Percentiles rank a stretch among this genome's conserved stretches.
phyloP scores from a whole-genome alignment of 2,329 filamentous ascomycete species.

The Colletotrichum sp. region DNA sequence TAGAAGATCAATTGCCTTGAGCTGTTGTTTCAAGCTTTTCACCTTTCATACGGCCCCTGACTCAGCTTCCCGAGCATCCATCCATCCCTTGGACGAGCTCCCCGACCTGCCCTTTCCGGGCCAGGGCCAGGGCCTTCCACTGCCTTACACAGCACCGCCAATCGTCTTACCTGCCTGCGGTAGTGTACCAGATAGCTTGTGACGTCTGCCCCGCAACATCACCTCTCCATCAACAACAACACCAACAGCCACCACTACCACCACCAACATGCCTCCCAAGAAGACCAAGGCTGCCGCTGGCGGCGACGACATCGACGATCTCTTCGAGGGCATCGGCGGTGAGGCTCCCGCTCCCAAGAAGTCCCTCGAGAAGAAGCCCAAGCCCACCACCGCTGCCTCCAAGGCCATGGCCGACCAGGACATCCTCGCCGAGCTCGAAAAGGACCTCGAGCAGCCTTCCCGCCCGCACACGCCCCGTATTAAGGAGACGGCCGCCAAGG shows the following conservation, averaged over 20 bases:
- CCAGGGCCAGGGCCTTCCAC: neutral
- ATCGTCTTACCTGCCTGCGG: neutral
- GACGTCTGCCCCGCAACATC: constrained; percentile 13
- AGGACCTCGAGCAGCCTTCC: constrained; percentile 63
- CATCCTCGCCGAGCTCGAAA: constrained; percentile 86
- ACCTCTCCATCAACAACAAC: neutral
- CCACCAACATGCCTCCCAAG: constrained; percentile 60
- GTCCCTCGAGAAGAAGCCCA: constrained; percentile 43
- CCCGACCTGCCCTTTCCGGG: neutral
- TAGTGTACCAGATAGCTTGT: neutral
- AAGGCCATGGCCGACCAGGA: constrained; percentile 67
- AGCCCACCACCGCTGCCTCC: constrained; percentile 53
- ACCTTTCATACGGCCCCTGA: neutral
- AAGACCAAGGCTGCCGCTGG: constrained; percentile 60
- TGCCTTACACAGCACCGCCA: neutral
- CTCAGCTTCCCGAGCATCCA: constrained; percentile 13
- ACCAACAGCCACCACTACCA: neutral
- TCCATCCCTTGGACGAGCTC: neutral
- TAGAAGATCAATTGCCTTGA: neutral
- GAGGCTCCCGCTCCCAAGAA: constrained; percentile 57
- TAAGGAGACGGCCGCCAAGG: constrained; percentile 53
- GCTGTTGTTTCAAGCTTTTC: neutral
- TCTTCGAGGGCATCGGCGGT: constrained; percentile 67
- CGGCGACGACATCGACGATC: constrained; percentile 69
- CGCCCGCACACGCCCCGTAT: constrained; percentile 84